phyloP scores from a whole-genome alignment of 495 filamentous ascomycete species.

The Penicillium goetzii region DNA sequence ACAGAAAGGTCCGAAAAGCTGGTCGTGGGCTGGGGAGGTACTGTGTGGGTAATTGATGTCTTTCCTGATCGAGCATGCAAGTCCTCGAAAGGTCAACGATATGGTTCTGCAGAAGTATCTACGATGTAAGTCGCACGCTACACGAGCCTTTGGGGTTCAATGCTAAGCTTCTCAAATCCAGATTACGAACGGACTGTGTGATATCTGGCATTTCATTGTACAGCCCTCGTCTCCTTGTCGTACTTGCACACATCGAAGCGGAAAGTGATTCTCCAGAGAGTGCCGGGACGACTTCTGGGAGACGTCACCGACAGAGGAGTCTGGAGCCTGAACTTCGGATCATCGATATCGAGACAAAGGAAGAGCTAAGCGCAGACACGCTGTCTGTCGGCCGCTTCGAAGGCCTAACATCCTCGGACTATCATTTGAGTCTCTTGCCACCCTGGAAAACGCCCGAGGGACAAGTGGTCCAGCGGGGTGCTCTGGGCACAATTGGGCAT shows the following conservation, averaged over 20 bases:
- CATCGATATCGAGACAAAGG: constrained; percentile 81
- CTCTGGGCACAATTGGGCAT: constrained; percentile 66
- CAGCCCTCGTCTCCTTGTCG: constrained; percentile 84
- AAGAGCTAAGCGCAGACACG: constrained; percentile 78
- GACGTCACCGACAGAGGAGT: constrained; percentile 71
- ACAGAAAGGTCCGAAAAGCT: constrained; percentile 69
- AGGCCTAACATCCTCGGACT: constrained; percentile 84
- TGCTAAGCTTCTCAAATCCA: constrained; percentile 32
- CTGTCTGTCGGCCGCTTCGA: constrained; percentile 84
- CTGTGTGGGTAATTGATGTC: constrained; percentile 93
- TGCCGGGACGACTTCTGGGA: constrained; percentile 46
- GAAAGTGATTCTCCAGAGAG: constrained; percentile 56
- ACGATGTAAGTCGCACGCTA: constrained; percentile 69
- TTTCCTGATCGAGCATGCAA: constrained; percentile 77
- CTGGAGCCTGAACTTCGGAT: constrained; percentile 85
- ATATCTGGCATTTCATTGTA: constrained; percentile 97
- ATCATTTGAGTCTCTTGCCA: constrained; percentile 83
- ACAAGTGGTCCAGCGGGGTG: constrained; percentile 62
- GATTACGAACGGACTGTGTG: constrained; percentile 92
- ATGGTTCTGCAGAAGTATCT: constrained; percentile 83
- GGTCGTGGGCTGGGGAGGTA: constrained; percentile 92
- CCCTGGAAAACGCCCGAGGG: constrained; percentile 64
- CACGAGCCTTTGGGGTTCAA: neutral
- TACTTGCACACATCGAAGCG: constrained; percentile 85
- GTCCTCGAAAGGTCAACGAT: constrained; percentile 68